These are phyloP conservation scores for Pyrenochaeta sp. DNA, from an alignment of 2,329 filamentous ascomycete genomes.

Conservation along the genomic window DNA sequence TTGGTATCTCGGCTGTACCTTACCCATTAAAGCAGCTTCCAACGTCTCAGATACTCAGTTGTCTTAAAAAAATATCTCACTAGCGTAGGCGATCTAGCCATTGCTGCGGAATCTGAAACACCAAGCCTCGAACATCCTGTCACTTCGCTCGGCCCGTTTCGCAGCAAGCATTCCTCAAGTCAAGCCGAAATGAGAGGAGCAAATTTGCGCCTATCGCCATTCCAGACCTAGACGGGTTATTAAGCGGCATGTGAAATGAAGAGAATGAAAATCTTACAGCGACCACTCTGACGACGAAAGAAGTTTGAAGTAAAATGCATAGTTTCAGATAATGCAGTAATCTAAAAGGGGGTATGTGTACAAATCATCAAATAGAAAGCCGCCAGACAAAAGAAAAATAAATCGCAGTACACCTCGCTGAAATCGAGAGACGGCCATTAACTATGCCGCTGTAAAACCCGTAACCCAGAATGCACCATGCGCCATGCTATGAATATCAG, in stretches of 20 bases:
- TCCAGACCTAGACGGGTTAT: too few relatives aligned
- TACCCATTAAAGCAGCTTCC: too few relatives aligned
- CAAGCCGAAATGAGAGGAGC: slow-evolving; percentile 1
- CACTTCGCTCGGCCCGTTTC: not conserved
- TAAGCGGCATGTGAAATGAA: not conserved
- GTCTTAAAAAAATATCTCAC: not conserved
- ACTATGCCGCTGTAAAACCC: not conserved
- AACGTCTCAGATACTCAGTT: not conserved
- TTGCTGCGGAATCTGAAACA: not conserved
- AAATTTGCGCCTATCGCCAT: not conserved
- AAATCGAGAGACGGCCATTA: not conserved
- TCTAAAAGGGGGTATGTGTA: not conserved
- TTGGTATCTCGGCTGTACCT: too few relatives aligned
- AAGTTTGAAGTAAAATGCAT: not conserved
- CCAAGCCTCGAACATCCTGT: not conserved
- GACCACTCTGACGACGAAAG: not conserved
- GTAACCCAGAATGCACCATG: slow-evolving; percentile 1
- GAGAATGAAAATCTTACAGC: not conserved
- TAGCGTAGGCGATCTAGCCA: not conserved
- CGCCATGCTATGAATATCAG: slow-evolving; percentile 18
- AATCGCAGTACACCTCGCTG: not conserved
- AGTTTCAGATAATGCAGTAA: not conserved
- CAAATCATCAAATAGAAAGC: not conserved
- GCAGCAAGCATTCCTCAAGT: not conserved
- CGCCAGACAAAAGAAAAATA: not conserved